These are phyloP conservation scores for Apiospora pterosperma DNA, from an alignment of 2,329 filamentous ascomycete genomes.

Conservation along the genomic window DNA sequence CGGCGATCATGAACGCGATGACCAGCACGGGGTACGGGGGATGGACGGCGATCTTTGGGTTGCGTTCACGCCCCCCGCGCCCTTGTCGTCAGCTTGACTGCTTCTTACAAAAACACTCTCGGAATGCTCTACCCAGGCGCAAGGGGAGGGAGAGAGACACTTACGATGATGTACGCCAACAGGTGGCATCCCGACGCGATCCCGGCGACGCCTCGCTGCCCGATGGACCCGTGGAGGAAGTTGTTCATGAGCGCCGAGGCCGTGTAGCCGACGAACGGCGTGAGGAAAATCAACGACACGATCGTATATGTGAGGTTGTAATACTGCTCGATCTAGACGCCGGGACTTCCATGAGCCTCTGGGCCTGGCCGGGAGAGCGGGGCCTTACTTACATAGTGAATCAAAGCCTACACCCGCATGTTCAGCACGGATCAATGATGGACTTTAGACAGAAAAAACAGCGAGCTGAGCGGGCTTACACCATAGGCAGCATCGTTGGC, in stretches of 20 bases:
- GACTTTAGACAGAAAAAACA: background rate
- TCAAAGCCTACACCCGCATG: slow-evolving; percentile 35
- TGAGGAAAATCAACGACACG: slow-evolving; percentile 46
- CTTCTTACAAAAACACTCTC: background rate
- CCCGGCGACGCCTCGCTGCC: slow-evolving; percentile 67
- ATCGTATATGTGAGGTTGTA: slow-evolving; percentile 43
- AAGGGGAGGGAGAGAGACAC: background rate
- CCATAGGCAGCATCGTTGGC: slow-evolving; percentile 58
- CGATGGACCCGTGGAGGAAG: slow-evolving; percentile 34
- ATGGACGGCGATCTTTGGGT: slow-evolving; percentile 48
- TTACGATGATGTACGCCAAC: slow-evolving; percentile 54
- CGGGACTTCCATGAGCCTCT: background rate
- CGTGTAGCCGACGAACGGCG: slow-evolving; percentile 43
- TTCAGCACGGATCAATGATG: too few relatives aligned
- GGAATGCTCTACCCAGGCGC: too few relatives aligned
- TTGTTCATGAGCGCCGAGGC: slow-evolving; percentile 42
- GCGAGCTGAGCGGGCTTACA: slow-evolving; percentile 33
- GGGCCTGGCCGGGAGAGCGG: background rate
- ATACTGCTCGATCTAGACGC: slow-evolving; percentile 37
- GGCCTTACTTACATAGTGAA: slow-evolving; percentile 43
- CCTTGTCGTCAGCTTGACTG: background rate
- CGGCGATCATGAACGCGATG: slow-evolving; percentile 62
- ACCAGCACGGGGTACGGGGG: slow-evolving; percentile 67
- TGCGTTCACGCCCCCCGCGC: background rate
- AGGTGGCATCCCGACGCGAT: slow-evolving; percentile 59